Conservation (phyloP, 257 asterid genomes). For the Knoxia roxburghii region DNA sequence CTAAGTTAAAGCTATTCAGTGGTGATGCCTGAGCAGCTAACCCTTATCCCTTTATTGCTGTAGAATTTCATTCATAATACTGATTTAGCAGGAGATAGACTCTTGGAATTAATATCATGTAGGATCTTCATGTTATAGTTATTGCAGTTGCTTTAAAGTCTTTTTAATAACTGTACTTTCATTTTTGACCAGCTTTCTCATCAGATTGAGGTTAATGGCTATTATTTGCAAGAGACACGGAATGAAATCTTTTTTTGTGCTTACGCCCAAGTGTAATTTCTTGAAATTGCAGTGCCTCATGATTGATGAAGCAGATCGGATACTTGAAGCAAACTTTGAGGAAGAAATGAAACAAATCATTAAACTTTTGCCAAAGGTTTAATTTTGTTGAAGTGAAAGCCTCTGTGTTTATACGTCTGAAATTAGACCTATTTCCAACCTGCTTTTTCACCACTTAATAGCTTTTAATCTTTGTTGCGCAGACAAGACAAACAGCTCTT, state of each 20-base stretch:
- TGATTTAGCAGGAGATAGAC: neutral
- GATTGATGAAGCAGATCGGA: constrained; percentile 97
- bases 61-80: neutral
- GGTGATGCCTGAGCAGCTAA: neutral
- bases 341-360: constrained; percentile 87
- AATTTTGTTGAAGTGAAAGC: neutral
- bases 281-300: constrained; percentile 72
- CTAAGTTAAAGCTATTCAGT: neutral
- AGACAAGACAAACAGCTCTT: constrained; percentile 91
- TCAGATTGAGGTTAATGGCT: neutral
- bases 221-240: neutral
- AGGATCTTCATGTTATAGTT: neutral
- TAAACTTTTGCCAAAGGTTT: constrained; percentile 82
- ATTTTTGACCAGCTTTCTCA: neutral
- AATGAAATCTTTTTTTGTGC: neutral
- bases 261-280: neutral
- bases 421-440: neutral
- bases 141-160: neutral
- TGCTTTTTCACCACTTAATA: constrained; percentile 5
- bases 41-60: neutral
- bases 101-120: neutral
- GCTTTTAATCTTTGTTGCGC: constrained; percentile 30
- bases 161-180: neutral
- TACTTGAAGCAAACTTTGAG: constrained; percentile 91
- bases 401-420: neutral